These are phyloP conservation scores for Taiwanofungus camphoratus DNA, from an alignment of 1,284 basidiomycete species.

Conservation along the genomic window DNA sequence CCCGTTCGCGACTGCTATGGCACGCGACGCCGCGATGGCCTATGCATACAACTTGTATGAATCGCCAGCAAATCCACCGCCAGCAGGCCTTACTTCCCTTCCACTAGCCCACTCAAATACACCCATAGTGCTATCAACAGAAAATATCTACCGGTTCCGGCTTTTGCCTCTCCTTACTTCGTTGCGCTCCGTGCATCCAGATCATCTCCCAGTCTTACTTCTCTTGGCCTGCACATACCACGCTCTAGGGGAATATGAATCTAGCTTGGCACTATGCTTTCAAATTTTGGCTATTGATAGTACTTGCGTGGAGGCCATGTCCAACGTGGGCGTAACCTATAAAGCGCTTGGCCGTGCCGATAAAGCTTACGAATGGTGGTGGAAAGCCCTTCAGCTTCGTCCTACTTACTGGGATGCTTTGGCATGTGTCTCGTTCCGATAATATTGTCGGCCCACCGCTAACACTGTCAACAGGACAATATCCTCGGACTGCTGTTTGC, in stretches of 20 bases:
- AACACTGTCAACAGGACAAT: conserved; percentile 18
- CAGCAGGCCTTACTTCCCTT: conserved; percentile 18
- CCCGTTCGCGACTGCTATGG: conserved; percentile 14
- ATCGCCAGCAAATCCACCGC: conserved; percentile 8
- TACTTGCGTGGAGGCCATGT: conserved; percentile 37
- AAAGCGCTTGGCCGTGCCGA: conserved; percentile 28
- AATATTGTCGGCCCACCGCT: neutral
- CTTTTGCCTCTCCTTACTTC: conserved; percentile 22
- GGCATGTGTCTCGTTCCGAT: conserved; percentile 10
- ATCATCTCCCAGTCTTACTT: conserved; percentile 22
- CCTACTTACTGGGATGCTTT: conserved; percentile 26
- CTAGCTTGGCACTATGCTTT: conserved; percentile 18
- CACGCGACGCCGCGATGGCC: conserved; percentile 23
- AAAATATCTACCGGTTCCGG: conserved; percentile 18
- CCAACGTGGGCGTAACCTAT: conserved; percentile 46
- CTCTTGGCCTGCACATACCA: conserved; percentile 25
- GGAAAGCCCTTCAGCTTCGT: conserved; percentile 22
- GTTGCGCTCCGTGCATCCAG: conserved; percentile 18
- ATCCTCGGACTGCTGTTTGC: conserved; percentile 21
- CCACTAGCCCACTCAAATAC: conserved; percentile 11
- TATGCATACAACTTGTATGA: conserved; percentile 25
- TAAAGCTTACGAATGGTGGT: conserved; percentile 26
- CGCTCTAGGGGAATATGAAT: conserved; percentile 20
- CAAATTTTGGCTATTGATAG: conserved; percentile 22
- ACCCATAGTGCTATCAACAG: conserved; percentile 2